A percentile compares a stretch with the other conserved stretches of the same genome.
These are phyloP conservation scores for Sequoiadendron giganteum DNA, from an alignment of 75 land plant genomes.

Conservation along the genomic window DNA sequence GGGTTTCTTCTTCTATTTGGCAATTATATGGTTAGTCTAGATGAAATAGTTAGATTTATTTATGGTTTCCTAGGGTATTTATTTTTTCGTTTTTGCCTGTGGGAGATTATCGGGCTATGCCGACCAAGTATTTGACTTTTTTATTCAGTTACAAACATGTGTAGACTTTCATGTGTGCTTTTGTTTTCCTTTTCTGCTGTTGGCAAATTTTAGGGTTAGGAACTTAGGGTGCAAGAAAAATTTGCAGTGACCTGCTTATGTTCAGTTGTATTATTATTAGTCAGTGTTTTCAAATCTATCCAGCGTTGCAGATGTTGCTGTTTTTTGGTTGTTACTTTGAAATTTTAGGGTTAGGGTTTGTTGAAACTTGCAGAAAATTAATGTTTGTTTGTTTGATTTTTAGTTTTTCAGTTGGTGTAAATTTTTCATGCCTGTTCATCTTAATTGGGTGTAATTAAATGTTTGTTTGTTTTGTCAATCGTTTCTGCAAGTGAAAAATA, in stretches of 20 bases:
- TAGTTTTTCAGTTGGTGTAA: too few relatives aligned
- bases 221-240: too few relatives aligned
- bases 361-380: not conserved
- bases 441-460: too few relatives aligned
- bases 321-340: not conserved
- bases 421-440: too few relatives aligned
- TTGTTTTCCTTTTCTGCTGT: not conserved
- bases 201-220: not conserved
- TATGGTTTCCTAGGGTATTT: not conserved
- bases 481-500: not conserved
- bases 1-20: not conserved
- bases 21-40: not conserved
- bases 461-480: not conserved
- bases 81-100: not conserved
- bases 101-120: not conserved
- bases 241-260: not conserved
- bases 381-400: too few relatives aligned
- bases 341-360: not conserved
- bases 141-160: too few relatives aligned
- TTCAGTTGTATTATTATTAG: too few relatives aligned
- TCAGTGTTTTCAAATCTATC: not conserved
- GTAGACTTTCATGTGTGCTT: too few relatives aligned
- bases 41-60: not conserved
- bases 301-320: not conserved
- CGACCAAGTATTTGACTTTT: too few relatives aligned